Conservation (phyloP, 2,329 filamentous ascomycete species). For the Talaromyces sp. region DNA sequence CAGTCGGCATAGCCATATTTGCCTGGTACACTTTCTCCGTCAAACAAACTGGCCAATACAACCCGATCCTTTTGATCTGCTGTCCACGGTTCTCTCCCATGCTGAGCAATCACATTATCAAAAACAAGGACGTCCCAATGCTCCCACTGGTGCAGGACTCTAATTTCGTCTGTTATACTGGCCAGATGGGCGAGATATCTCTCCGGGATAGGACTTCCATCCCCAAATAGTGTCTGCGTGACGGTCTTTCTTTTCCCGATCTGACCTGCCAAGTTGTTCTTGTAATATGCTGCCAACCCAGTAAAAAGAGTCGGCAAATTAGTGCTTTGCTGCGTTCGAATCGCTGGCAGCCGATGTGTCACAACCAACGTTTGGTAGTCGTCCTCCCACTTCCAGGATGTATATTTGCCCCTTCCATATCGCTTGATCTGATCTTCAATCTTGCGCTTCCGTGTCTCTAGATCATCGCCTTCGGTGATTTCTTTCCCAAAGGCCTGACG, state of each 20-base stretch:
- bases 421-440: slow-evolving; percentile 40
- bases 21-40: slow-evolving; percentile 43
- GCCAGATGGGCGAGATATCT: slow-evolving; percentile 38
- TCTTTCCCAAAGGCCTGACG: slow-evolving; percentile 46
- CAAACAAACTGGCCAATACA: slow-evolving; percentile 46
- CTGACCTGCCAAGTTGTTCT: neutral
- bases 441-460: slow-evolving; percentile 37
- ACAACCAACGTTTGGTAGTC: slow-evolving; percentile 35
- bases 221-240: slow-evolving; percentile 42
- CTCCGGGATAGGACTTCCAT: slow-evolving; percentile 46
- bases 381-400: slow-evolving; percentile 47
- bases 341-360: slow-evolving; percentile 44
- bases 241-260: slow-evolving; percentile 12
- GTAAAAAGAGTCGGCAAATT: slow-evolving; percentile 46
- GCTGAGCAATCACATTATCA: slow-evolving; percentile 48
- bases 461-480: slow-evolving; percentile 42
- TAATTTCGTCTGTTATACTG: slow-evolving; percentile 46
- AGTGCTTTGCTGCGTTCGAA: slow-evolving; percentile 45
- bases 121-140: slow-evolving; percentile 46
- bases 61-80: slow-evolving; percentile 43
- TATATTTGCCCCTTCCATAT: slow-evolving; percentile 43
- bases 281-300: slow-evolving; percentile 42
- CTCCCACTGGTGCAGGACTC: slow-evolving; percentile 47
- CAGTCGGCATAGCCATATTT: slow-evolving; percentile 41
- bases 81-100: slow-evolving; percentile 47